phyloP scores from a whole-genome alignment of 768 basidiomycete genomes.

The Collybia nuda region DNA sequence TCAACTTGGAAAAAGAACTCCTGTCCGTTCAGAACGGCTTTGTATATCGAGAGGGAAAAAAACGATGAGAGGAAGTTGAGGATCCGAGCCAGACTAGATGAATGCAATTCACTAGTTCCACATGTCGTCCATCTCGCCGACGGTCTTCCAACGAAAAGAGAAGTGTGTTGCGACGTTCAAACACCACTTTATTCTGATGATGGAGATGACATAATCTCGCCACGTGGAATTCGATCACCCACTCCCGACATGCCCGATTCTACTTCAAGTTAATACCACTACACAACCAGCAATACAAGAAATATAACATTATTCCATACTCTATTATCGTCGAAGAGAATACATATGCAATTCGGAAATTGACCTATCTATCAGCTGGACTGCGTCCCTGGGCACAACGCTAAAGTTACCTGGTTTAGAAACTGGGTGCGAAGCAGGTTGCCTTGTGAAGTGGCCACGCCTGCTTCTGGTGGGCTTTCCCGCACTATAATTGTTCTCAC shows the following conservation, averaged over 20 bases:
- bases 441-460: conserved; percentile 35
- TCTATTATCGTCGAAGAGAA: too few species aligned
- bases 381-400: too few species aligned
- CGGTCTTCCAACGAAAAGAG: not conserved
- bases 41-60: not conserved
- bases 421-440: conserved; percentile 29
- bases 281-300: too few species aligned
- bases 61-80: not conserved
- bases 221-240: not conserved
- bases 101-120: conserved; percentile 3
- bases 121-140: conserved; percentile 6
- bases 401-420: conserved; percentile 18
- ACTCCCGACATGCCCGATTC: not conserved
- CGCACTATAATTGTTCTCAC: conserved; percentile 27
- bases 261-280: not conserved
- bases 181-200: conserved; percentile 5
- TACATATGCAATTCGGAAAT: too few species aligned
- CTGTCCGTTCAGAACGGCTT: not conserved
- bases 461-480: conserved; percentile 32
- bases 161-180: not conserved
- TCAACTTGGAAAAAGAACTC: too few species aligned
- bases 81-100: not conserved
- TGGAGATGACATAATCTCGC: conserved; percentile 4
- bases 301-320: too few species aligned
- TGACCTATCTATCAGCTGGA: too few species aligned